Evolutionary conservation across 2,329 filamentous ascomycete species (phyloP).

Genomic region (Fusarium sulawesiense): DNA sequence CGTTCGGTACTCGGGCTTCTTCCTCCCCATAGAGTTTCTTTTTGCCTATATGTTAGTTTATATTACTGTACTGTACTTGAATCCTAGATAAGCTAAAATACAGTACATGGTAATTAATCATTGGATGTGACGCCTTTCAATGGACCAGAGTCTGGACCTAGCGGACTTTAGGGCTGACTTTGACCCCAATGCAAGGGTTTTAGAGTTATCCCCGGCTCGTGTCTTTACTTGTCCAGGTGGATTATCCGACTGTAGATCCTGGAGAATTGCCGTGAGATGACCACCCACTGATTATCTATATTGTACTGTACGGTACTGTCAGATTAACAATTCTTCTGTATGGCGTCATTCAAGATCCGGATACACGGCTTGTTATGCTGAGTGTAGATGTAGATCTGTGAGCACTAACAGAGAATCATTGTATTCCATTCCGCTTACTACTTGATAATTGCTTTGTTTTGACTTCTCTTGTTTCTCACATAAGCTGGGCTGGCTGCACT

Average conservation of each 20-base stretch:
- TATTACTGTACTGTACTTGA: not conserved
- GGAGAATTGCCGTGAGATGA: conserved; percentile 1
- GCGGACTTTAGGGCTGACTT: conserved; percentile 43
- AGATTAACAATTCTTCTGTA: not conserved
- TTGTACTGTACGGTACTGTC: not conserved
- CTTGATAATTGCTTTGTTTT: not conserved
- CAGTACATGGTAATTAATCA: too few relatives aligned
- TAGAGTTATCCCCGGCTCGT: conserved; percentile 41
- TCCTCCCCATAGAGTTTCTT: not conserved
- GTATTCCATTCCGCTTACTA: not conserved
- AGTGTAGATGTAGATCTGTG: conserved; percentile 19
- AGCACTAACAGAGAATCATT: conserved; percentile 21
- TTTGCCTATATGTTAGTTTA: not conserved
- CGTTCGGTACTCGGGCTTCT: conserved; percentile 25
- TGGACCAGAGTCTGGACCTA: conserved; percentile 25
- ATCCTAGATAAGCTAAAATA: not conserved
- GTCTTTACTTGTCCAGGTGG: not conserved
- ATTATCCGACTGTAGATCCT: not conserved
- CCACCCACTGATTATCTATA: not conserved
- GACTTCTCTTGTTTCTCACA: conserved; percentile 9
- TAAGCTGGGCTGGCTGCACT: not conserved
- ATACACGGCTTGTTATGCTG: conserved; percentile 6
- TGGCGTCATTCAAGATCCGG: conserved; percentile 20
- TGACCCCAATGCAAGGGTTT: conserved; percentile 14
- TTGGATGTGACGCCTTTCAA: not conserved